Evolutionary conservation across 768 basidiomycete species (phyloP).

Genomic region (Termitomyces sp.): DNA sequence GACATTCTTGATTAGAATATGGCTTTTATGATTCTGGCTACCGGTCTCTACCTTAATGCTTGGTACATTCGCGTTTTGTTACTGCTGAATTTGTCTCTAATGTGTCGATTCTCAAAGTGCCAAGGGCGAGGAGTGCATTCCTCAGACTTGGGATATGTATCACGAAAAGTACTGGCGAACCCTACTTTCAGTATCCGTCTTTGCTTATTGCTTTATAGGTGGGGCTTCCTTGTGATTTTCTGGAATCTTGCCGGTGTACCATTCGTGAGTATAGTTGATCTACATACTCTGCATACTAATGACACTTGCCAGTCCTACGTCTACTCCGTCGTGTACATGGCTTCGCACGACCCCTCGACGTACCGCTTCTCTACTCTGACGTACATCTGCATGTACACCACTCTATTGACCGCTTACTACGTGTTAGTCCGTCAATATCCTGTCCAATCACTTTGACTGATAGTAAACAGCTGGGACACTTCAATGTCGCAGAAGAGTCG

Average conservation of each 20-base stretch:
- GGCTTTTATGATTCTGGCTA: conserved; percentile 94
- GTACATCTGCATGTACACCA: conserved; percentile 70
- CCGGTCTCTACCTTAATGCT: conserved; percentile 95
- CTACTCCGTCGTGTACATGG: conserved; percentile 98
- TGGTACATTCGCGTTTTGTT: conserved; percentile 46
- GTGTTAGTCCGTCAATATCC: conserved; percentile 47
- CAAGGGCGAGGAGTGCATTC: conserved; percentile 93
- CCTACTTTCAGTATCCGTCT: neutral
- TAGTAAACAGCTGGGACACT: conserved; percentile 72
- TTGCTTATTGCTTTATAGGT: conserved; percentile 32
- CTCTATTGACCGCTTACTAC: conserved; percentile 81
- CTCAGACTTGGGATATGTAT: conserved; percentile 99
- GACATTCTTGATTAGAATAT: conserved; percentile 62
- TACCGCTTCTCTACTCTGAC: conserved; percentile 82
- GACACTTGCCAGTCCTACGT: conserved; percentile 72
- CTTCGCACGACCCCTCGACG: conserved; percentile 82
- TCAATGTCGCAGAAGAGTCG: conserved; percentile 95
- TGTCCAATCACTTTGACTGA: neutral
- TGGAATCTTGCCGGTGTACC: conserved; percentile 96
- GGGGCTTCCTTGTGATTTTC: conserved; percentile 98
- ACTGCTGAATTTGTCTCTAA: neutral
- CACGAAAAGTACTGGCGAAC: conserved; percentile 74
- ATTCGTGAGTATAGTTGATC: conserved; percentile 53
- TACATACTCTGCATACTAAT: neutral
- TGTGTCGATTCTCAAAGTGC: conserved; percentile 39